These are phyloP conservation scores for Vanilla planifolia DNA, from an alignment of 106 monocot species.

Conservation along the genomic window DNA sequence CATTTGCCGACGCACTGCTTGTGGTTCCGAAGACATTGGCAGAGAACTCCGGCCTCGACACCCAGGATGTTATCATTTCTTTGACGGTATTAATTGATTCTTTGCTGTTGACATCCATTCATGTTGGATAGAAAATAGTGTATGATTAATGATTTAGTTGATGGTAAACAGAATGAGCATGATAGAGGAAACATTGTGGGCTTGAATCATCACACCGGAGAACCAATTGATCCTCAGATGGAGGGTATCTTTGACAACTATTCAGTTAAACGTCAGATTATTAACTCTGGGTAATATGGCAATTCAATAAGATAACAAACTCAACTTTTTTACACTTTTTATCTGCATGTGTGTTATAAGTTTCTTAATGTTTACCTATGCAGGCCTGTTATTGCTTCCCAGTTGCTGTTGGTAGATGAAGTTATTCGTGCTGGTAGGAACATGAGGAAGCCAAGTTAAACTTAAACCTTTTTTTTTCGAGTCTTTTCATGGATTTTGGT, in stretches of 20 bases:
- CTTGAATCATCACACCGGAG: conserved; percentile 78
- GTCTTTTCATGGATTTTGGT: too few relatives aligned
- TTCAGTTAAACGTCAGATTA: conserved; percentile 88
- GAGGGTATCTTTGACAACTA: conserved; percentile 98
- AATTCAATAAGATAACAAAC: neutral
- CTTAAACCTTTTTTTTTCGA: neutral
- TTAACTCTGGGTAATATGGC: conserved; percentile 75
- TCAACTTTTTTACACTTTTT: neutral
- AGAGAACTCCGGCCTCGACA: conserved; percentile 95
- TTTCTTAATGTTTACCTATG: conserved; percentile 11
- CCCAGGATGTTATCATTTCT: conserved; percentile 84
- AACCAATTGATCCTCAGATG: conserved; percentile 85
- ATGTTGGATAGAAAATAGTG: neutral
- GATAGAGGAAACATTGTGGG: conserved; percentile 85
- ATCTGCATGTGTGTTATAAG: neutral
- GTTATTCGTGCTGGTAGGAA: conserved; percentile 97
- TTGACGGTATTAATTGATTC: conserved; percentile 44
- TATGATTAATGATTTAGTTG: neutral
- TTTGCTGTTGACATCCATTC: neutral
- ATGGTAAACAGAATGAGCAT: conserved; percentile 62
- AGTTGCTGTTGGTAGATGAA: conserved; percentile 89
- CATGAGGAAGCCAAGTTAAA: conserved; percentile 87
- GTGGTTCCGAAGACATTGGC: conserved; percentile 91
- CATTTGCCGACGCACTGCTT: conserved; percentile 95
- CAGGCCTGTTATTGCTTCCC: conserved; percentile 91